Conservation (phyloP, 2,329 filamentous ascomycete genomes). For the Metarhizium album region DNA sequence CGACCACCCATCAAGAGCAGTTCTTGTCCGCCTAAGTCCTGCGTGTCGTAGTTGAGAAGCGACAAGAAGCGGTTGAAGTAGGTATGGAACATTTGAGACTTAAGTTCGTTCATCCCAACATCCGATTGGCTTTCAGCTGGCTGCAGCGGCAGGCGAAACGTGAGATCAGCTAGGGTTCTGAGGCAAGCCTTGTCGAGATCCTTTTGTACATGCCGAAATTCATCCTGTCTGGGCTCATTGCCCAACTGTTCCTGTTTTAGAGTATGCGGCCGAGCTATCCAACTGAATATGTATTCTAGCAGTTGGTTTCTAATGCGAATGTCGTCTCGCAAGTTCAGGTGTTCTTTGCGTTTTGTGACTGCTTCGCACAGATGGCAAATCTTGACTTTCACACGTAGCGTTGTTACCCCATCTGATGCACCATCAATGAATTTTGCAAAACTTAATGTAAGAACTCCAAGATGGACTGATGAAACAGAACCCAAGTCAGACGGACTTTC, state of each 20-base stretch:
- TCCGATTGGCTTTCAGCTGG: constrained; percentile 55
- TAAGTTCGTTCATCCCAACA: constrained; percentile 55
- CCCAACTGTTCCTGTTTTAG: constrained; percentile 31
- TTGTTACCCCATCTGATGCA: constrained; percentile 42
- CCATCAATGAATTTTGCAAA: constrained; percentile 58
- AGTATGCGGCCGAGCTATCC: constrained; percentile 53
- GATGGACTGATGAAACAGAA: constrained; percentile 50
- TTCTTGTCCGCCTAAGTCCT: constrained; percentile 25
- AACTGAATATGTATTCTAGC: constrained; percentile 56
- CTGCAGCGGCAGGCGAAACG: constrained; percentile 55
- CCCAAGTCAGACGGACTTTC: constrained; percentile 53
- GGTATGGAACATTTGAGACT: constrained; percentile 60
- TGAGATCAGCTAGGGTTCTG: constrained; percentile 53
- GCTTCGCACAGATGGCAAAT: constrained; percentile 57
- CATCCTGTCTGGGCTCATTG: constrained; percentile 42
- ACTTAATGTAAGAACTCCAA: constrained; percentile 52
- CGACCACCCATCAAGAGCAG: constrained; percentile 25
- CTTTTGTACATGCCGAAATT: constrained; percentile 45
- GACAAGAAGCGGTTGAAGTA: constrained; percentile 63
- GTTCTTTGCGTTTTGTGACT: constrained; percentile 55
- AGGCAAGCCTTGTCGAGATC: constrained; percentile 58
- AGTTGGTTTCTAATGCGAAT: constrained; percentile 59
- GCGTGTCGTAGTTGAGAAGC: constrained; percentile 47
- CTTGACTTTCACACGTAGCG: constrained; percentile 55
- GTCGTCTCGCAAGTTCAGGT: constrained; percentile 57